phyloP scores from a whole-genome alignment of 805 yeast species.

The Wickerhamomyces ciferrii region DNA sequence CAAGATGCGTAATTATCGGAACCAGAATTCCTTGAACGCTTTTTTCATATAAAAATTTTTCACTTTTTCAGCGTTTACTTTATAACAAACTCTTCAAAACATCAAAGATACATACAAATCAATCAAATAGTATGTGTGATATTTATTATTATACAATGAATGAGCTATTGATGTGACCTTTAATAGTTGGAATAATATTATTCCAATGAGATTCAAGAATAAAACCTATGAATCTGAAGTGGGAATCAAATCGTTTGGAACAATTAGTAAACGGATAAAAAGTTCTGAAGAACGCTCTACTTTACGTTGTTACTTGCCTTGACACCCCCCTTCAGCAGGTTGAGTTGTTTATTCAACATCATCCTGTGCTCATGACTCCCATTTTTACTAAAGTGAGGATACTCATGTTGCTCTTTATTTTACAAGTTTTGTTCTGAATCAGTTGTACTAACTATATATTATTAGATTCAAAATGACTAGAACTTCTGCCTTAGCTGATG shows the following conservation, averaged over 20 bases:
- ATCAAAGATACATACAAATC: background rate
- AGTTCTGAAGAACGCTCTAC: constrained; percentile 15
- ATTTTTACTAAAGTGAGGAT: constrained; percentile 24
- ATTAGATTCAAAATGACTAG: constrained; percentile 64
- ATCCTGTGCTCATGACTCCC: constrained; percentile 39
- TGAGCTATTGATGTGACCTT: background rate
- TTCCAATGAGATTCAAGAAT: background rate
- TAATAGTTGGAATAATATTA: background rate
- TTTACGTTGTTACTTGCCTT: constrained; percentile 16
- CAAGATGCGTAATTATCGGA: background rate
- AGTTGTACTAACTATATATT: constrained; percentile 7
- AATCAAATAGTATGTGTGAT: background rate
- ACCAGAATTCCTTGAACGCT: background rate
- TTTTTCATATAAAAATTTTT: background rate
- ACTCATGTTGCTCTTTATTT: constrained; percentile 38
- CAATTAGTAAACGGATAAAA: background rate
- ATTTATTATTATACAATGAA: background rate
- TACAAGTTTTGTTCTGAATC: background rate
- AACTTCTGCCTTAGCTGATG: constrained; percentile 94
- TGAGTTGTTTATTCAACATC: background rate
- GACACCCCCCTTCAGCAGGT: constrained; percentile 24
- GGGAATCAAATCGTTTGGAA: constrained; percentile 25
- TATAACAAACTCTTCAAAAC: too few species aligned
- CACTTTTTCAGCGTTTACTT: background rate
- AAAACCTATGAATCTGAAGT: constrained; percentile 20